These are phyloP conservation scores for Cytospora mali DNA, from an alignment of 2,329 filamentous ascomycete species.

Conservation along the genomic window DNA sequence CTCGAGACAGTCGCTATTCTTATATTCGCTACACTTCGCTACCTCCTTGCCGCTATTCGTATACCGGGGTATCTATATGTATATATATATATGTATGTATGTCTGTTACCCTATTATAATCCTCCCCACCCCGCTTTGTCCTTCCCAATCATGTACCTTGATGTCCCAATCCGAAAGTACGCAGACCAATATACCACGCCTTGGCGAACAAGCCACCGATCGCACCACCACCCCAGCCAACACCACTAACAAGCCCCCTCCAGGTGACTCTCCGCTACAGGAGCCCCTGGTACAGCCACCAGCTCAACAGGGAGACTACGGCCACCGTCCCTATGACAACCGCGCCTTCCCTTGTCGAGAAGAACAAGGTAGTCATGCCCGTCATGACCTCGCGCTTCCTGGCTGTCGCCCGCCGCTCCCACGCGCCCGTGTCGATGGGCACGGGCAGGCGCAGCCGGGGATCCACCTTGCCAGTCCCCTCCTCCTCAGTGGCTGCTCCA, in stretches of 20 bases:
- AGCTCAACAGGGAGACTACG: slow-evolving; percentile 46
- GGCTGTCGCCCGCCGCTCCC: slow-evolving; percentile 52
- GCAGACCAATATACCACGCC: background rate
- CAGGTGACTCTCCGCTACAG: slow-evolving; percentile 21
- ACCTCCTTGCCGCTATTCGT: slow-evolving; percentile 2
- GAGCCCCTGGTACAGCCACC: slow-evolving; percentile 43
- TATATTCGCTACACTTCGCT: background rate
- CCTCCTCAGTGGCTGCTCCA: slow-evolving; percentile 18
- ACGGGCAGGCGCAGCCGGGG: slow-evolving; percentile 52
- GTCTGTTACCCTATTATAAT: slow-evolving; percentile 6
- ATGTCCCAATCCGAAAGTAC: background rate
- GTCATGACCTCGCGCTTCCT: slow-evolving; percentile 50
- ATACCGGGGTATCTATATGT: background rate
- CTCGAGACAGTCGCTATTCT: background rate
- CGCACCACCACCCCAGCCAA: background rate
- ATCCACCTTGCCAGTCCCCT: slow-evolving; percentile 35
- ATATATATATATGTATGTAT: slow-evolving; percentile 2
- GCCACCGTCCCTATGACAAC: slow-evolving; percentile 48
- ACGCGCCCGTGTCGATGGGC: slow-evolving; percentile 57
- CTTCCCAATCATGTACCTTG: background rate
- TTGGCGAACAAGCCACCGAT: background rate
- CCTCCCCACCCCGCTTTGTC: no score
- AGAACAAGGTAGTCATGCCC: slow-evolving; percentile 58
- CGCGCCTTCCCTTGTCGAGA: slow-evolving; percentile 56
- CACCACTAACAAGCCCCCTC: background rate